These are phyloP conservation scores for Eucalyptus pauciflora DNA, from an alignment of 345 rosid species.

Conservation along the genomic window DNA sequence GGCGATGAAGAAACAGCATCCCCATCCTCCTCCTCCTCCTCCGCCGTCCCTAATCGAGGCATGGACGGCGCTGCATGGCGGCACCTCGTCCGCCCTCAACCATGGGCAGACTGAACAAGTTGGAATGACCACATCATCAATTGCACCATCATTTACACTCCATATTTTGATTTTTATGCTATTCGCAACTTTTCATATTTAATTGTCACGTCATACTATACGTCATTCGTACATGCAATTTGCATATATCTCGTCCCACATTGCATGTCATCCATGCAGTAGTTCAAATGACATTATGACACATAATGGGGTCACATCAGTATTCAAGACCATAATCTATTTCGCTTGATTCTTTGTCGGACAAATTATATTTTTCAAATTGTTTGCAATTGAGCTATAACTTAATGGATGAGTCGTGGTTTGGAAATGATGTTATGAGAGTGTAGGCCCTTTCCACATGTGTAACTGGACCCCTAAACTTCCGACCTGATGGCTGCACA, in stretches of 20 bases:
- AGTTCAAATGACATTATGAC: neutral
- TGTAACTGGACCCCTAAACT: no score
- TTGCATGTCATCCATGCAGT: neutral
- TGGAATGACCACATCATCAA: neutral
- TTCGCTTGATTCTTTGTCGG: rapidly evolving
- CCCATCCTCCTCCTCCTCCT: neutral
- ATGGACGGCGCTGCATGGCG: neutral
- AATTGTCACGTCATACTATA: neutral
- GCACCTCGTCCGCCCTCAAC: neutral
- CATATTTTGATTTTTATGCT: no score
- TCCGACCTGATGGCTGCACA: rapidly evolving
- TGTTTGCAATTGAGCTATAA: neutral
- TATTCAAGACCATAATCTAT: neutral
- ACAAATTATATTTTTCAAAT: neutral
- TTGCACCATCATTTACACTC: neutral
- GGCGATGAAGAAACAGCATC: neutral
- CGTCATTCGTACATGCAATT: neutral
- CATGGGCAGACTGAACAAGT: neutral
- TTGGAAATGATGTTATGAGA: neutral
- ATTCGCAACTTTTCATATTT: neutral
- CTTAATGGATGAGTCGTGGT: neutral
- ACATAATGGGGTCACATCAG: neutral
- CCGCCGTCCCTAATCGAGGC: no score
- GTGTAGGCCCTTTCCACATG: neutral
- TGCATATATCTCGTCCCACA: neutral